Base-by-base conservation (phyloP, 2,329 filamentous ascomycete species). In the Pyrenochaeta sp. region DNA sequence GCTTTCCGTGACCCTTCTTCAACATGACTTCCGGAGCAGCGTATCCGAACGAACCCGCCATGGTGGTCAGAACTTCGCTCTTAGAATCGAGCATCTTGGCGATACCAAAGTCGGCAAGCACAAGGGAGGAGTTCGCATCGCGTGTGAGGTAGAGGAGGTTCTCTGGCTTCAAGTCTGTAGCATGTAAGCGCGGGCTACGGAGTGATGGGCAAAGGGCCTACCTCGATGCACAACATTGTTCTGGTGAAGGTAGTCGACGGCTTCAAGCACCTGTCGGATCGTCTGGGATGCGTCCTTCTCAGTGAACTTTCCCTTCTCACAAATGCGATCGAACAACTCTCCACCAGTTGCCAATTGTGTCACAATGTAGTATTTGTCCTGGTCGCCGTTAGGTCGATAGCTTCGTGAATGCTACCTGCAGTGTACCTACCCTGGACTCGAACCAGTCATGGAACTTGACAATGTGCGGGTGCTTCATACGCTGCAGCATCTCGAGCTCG, bases 321-420 rank as follows among this genome's bases (percentile, higher is more conserved):
- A 99, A 68, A 99, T 99, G 51, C 96, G 89, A 73, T 99, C 95
- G 77, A 99, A 99, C 60, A 99, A 81, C 80, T 99, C 95, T 75
- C 95, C 95, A 64, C 95, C 95, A 0, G 91, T 97, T 36, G 95
- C 95, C 50, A 99, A 84, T 78, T 99, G 90, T 29, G 95, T 99
- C 67, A 99, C 93, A 66, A 99, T 98, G 77, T 99, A 99, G 81
- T 97, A 99, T 82, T 99, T 99, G 82, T 99, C 95, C 92, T 97
- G 67, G 27, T 23, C 44, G 17, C 12, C 51, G 58, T 69, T 50
- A 71, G 66, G 60, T 23, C 49, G 54, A 36, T 29, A 17, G 27
- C 18, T 31, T 36, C 11, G 37, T 30, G 36, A 14, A 11, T 36
- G 17, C 14, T 33, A 20, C 21, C 7, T 10, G 17, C 29, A 30